Base-by-base conservation (phyloP, 2,329 filamentous ascomycete genomes). In the Fusarium cicatricum region DNA sequence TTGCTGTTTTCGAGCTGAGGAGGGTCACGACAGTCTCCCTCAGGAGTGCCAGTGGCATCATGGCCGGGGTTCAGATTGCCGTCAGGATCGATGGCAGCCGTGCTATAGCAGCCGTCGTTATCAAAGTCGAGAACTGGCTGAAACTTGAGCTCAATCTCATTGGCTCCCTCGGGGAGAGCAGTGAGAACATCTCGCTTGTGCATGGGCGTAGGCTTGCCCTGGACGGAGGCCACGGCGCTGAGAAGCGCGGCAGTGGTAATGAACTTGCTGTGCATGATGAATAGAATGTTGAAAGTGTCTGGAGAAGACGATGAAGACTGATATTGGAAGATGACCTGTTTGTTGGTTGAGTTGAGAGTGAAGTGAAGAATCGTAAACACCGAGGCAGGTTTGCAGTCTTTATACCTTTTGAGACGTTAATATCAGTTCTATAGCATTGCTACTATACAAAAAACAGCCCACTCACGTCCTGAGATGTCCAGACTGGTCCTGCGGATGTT, bases 71-170 rank as follows among this genome's bases (percentile, higher is more conserved):
- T 72, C 16, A 60, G 68, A 29, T 70, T 70, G 21, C 78, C 77
- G 9, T 69, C 51, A 1, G 65, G 67, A 53, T 72, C 71, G 32
- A 81, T 75, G 34, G 78, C 79, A n/a, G 80, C 77, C 1, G 78
- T 78, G 58, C 80, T 78, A 66, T 80, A 79, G 62, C 76, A 78
- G 9, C 75, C 71, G 38, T 78, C 75, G 1, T 59, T 66, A 60
- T 78, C 76, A 50, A 75, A 78, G 64, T 78, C 75, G 4, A 77
- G 65, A 9, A 68, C 52, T 9, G 75, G 75, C 57, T 77, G 75
- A 56, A 70, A 75, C 46, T 67, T 67, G 32, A 71, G 64, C 51
- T 77, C 75, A 23, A 65, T 49, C 11, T 69, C 69, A 5, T 71
- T 67, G 5, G 75, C 75, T n/a, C 58, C 55, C 23, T 70, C 60